Conservation (phyloP, 129 eudicot genomes). For the Scalesia atractyloides region DNA sequence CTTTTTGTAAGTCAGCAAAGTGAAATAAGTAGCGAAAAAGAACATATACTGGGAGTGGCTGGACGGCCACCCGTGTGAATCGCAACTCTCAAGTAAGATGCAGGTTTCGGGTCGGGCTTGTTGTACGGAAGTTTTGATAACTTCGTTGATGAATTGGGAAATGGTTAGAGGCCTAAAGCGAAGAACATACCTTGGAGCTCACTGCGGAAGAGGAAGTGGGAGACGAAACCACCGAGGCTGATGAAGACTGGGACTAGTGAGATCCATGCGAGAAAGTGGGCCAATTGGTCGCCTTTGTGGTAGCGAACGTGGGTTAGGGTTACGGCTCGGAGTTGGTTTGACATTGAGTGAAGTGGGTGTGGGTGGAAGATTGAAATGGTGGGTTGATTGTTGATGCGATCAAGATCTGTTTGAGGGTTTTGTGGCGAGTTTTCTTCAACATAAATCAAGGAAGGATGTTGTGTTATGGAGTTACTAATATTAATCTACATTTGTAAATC, state of each 20-base stretch:
- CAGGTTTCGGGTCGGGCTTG: slow-evolving; percentile 89
- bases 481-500: background rate
- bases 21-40: slow-evolving; percentile 70
- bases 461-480: background rate
- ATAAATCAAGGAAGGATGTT: background rate
- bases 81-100: slow-evolving; percentile 70
- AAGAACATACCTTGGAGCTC: slow-evolving; percentile 84
- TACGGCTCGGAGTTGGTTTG: slow-evolving; percentile 39
- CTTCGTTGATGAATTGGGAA: slow-evolving; percentile 67
- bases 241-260: slow-evolving; percentile 88
- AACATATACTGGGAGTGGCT: slow-evolving; percentile 92
- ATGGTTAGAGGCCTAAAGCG: slow-evolving; percentile 63
- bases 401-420: background rate
- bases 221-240: slow-evolving; percentile 75
- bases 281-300: slow-evolving; percentile 68
- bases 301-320: slow-evolving; percentile 90
- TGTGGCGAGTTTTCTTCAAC: background rate
- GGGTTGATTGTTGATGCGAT: slow-evolving; percentile 1
- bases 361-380: slow-evolving; percentile 10
- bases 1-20: slow-evolving; percentile 48
- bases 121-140: slow-evolving; percentile 55
- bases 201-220: slow-evolving; percentile 88
- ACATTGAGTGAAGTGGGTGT: slow-evolving; percentile 2
- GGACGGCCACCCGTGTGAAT: slow-evolving; percentile 97
- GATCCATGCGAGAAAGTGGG: slow-evolving; percentile 83